phyloP scores from a whole-genome alignment of 495 filamentous ascomycete species.

The Cairneyella variabilis region DNA sequence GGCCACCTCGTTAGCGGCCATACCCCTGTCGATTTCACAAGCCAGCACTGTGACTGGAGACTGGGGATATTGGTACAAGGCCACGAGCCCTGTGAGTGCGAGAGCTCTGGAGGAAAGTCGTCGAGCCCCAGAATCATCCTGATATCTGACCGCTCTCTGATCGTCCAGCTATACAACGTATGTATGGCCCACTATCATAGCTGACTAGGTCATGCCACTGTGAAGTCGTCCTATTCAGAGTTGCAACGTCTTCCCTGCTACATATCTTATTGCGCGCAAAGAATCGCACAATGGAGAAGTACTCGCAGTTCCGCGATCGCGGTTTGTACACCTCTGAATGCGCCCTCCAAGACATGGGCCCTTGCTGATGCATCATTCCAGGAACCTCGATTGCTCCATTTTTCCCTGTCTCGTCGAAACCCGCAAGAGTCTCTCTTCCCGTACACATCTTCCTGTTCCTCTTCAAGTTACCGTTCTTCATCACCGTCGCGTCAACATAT shows the following conservation, averaged over 20 bases:
- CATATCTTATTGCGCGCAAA: background rate
- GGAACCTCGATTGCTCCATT: conserved; percentile 96
- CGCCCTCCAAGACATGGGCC: conserved; percentile 5
- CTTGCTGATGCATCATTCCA: conserved; percentile 34
- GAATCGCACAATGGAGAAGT: conserved; percentile 78
- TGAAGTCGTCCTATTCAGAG: no score
- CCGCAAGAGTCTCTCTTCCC: conserved; percentile 56
- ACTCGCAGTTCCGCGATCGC: conserved; percentile 91
- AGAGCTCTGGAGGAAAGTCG: no score
- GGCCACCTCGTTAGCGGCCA: no score
- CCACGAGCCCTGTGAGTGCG: no score
- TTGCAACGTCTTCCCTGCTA: background rate
- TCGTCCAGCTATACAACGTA: no score
- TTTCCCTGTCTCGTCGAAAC: conserved; percentile 66
- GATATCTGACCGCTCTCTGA: background rate
- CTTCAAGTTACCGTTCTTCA: conserved; percentile 74
- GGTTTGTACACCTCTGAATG: conserved; percentile 48
- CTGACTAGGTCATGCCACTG: no score
- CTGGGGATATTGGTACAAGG: no score
- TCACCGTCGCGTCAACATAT: conserved; percentile 63
- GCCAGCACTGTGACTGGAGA: background rate
- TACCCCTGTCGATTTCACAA: background rate
- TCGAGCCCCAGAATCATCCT: background rate
- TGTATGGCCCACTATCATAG: no score
- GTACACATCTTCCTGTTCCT: conserved; percentile 69